phyloP scores from a whole-genome alignment of 192 early-diverging fungal genomes.

The Spizellomyces sp. region DNA sequence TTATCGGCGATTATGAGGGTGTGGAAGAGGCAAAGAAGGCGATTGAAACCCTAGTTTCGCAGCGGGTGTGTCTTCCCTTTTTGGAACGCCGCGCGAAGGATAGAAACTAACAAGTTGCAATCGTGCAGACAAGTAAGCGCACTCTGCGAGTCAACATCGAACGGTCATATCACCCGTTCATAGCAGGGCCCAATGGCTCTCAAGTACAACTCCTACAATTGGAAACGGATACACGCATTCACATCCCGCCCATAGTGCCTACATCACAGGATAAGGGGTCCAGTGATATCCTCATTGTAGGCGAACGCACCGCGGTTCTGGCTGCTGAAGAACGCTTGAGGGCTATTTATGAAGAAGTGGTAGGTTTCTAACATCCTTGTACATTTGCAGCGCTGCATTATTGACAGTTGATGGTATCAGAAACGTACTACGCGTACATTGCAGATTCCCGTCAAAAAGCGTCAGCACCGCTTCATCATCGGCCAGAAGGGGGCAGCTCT shows the following conservation, averaged over 20 bases:
- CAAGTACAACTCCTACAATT: constrained; percentile 59
- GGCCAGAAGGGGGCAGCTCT: constrained; percentile 78
- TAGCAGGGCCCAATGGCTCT: constrained; percentile 75
- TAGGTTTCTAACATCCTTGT: constrained; percentile 19
- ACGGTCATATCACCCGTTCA: constrained; percentile 76
- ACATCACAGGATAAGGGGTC: constrained; percentile 38
- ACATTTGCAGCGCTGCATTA: background rate
- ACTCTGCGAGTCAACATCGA: constrained; percentile 73
- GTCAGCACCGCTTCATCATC: constrained; percentile 90
- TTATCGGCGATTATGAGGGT: constrained; percentile 83
- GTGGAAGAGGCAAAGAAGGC: constrained; percentile 82
- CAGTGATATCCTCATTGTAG: constrained; percentile 75
- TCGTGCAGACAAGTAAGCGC: constrained; percentile 63
- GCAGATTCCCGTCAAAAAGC: constrained; percentile 78
- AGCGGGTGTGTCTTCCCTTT: constrained; percentile 42
- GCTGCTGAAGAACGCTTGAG: constrained; percentile 66
- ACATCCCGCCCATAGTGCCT: constrained; percentile 67
- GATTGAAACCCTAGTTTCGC: constrained; percentile 65
- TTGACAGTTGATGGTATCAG: constrained; percentile 17
- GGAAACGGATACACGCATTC: constrained; percentile 72
- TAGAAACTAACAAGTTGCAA: background rate
- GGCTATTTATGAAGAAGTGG: constrained; percentile 60
- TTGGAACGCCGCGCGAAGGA: no score
- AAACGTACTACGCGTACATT: constrained; percentile 65
- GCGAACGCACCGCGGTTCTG: constrained; percentile 74